Evolutionary conservation across 495 filamentous ascomycete genomes (phyloP), one percentile per base, ranked within the genome.

Genomic region (Aspergillus haitiensis): DNA sequence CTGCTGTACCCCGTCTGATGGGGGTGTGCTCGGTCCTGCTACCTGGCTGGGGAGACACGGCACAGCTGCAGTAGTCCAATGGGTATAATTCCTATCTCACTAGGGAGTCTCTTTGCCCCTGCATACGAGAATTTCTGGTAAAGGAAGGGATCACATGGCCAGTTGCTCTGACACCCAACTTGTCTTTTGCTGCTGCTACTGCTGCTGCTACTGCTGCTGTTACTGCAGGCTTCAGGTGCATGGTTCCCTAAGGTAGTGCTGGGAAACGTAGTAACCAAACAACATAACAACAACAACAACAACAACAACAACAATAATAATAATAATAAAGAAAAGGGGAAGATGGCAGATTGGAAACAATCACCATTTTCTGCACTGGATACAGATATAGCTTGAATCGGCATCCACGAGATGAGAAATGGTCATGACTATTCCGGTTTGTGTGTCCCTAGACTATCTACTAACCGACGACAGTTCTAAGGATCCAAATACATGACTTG

Each of bases 141-240:
- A 56, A 12, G 27, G 21, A 49, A 40, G 39, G 27, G 18, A 45
- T 61, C 52, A 61, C 53, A 61, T 61, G 59, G 52, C 39, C 36
- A 7, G 52, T 55, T 32, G 15, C 52, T 51, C 18, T 52, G 56
- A 51, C 46, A 21, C 59, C 53, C 40, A 34, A 56, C 6, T 40
- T 15, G 31, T 6, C 10, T 47, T 33, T 15, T 45, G 36, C 46
- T 48, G 42, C 44, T 27, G 34, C 1, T 35, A 44, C 13, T 34
- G 42, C 42, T 27, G 21, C 3, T 27, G 21, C 3, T 27, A 27
- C 21, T 27, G 21, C 3, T 27, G 21, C 3, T 27, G 3, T 3
- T 27, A 27, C 21, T 27, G 21, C 21, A 27, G 21, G 21, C 21
- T 27, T 27, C 1, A 3, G 21, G 21, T 27, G 21, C 21, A 27